Evolutionary conservation across 768 basidiomycete species (phyloP).

Genomic region (Plicaturopsis crispa): DNA sequence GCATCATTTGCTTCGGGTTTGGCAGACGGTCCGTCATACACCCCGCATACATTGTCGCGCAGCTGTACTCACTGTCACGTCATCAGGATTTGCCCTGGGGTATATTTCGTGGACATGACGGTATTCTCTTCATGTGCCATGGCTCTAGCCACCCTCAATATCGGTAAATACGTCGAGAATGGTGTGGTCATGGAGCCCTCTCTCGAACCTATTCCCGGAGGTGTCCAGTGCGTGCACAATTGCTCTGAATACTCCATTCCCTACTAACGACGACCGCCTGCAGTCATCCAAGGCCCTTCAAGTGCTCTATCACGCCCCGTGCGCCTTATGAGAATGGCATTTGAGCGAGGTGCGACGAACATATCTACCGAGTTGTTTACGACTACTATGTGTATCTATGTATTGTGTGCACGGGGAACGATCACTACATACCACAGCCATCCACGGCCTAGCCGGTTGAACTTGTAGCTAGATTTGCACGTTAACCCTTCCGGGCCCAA

Average conservation of each 20-base stretch:
- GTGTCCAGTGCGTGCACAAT: background rate
- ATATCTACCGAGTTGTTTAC: no score
- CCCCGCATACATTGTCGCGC: background rate
- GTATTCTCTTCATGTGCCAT: conserved; percentile 19
- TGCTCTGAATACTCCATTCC: background rate
- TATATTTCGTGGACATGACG: conserved; percentile 16
- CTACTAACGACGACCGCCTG: no score
- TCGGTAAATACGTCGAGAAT: conserved; percentile 16
- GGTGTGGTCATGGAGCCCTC: conserved; percentile 15
- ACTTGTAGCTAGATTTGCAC: no score
- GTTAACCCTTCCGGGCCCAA: no score
- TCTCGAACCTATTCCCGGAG: background rate
- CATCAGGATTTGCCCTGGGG: conserved; percentile 16
- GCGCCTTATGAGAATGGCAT: no score
- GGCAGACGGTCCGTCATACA: conserved; percentile 14
- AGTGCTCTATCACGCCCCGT: background rate
- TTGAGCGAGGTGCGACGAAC: no score
- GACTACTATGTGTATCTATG: no score
- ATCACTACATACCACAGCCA: no score
- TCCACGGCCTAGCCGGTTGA: no score
- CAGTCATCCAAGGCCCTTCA: background rate
- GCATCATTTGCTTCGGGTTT: conserved; percentile 15
- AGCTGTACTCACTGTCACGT: background rate
- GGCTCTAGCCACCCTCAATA: conserved; percentile 20
- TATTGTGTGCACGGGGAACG: no score